Conservation (phyloP, 257 asterid genomes). For the Asclepias syriaca region DNA sequence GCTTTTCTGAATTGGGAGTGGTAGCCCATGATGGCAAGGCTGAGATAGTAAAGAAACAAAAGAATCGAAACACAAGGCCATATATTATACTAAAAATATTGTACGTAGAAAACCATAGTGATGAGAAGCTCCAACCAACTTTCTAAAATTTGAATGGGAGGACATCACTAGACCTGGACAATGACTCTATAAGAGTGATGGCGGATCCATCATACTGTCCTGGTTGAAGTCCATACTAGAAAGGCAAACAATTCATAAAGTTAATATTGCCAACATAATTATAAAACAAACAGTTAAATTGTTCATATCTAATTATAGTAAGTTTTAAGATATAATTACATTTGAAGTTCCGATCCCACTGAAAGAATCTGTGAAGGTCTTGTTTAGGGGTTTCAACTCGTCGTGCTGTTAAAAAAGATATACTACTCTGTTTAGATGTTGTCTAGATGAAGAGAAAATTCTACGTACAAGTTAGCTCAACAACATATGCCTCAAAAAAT, state of each 20-base stretch:
- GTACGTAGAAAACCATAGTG: neutral
- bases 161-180: slow-evolving; percentile 57
- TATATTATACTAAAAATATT: slow-evolving; percentile 1
- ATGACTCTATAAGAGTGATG: slow-evolving; percentile 82
- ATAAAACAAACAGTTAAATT: neutral
- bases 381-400: slow-evolving; percentile 86
- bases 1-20: slow-evolving; percentile 69
- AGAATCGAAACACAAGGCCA: neutral
- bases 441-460: slow-evolving; percentile 1
- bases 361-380: slow-evolving; percentile 72
- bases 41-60: slow-evolving; percentile 25
- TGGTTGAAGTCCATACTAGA: slow-evolving; percentile 76
- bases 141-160: neutral
- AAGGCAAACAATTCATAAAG: slow-evolving; percentile 11
- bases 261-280: slow-evolving; percentile 13
- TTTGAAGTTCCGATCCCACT: slow-evolving; percentile 88
- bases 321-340: slow-evolving; percentile 37
- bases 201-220: slow-evolving; percentile 82
- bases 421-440: neutral
- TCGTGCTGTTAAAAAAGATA: slow-evolving; percentile 61
- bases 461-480: neutral
- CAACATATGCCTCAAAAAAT: neutral
- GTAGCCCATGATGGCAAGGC: slow-evolving; percentile 82
- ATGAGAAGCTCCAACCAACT: neutral
- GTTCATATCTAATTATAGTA: slow-evolving; percentile 4